Evolutionary conservation across 176 grass and related monocot genomes (phyloP).

Genomic region (Tillandsia leiboldiana): DNA sequence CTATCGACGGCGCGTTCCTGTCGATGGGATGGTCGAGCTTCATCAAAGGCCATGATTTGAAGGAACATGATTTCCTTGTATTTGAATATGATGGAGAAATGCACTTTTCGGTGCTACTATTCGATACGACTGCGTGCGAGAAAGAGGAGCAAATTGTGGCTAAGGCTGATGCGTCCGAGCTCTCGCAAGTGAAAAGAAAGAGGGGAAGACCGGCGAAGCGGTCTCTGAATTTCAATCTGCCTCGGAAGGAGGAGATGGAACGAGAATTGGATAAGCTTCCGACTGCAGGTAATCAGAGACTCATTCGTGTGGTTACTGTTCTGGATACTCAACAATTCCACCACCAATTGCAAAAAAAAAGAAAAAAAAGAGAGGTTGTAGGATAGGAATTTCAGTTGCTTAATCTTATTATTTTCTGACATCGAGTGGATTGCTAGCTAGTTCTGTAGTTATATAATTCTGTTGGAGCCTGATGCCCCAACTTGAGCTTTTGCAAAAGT

Average conservation of each 20-base stretch:
- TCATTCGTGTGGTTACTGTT: too few relatives aligned
- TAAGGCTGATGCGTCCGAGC: neutral
- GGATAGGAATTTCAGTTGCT: too few relatives aligned
- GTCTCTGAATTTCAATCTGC: neutral
- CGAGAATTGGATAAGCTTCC: neutral
- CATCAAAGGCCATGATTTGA: neutral
- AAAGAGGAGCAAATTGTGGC: neutral
- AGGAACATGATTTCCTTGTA: conserved; percentile 1
- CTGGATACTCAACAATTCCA: too few relatives aligned
- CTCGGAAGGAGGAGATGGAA: neutral
- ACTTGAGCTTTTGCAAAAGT: too few relatives aligned
- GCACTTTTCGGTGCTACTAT: neutral
- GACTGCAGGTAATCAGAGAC: neutral
- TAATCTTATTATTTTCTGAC: too few relatives aligned
- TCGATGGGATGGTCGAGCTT: neutral
- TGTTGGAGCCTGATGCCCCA: too few relatives aligned
- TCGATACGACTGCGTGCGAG: conserved; percentile 3
- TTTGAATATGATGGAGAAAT: conserved; percentile 2
- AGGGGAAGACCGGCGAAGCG: neutral
- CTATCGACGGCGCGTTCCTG: conserved; percentile 41
- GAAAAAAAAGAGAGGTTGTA: too few relatives aligned
- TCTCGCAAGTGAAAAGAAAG: neutral
- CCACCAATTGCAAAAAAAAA: too few relatives aligned
- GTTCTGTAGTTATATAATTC: too few relatives aligned
- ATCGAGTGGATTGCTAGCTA: too few relatives aligned